A percentile compares a stretch with the other conserved stretches of the same genome.
These are phyloP conservation scores for Mycena maculata DNA, from an alignment of 768 basidiomycete genomes.

Conservation along the genomic window DNA sequence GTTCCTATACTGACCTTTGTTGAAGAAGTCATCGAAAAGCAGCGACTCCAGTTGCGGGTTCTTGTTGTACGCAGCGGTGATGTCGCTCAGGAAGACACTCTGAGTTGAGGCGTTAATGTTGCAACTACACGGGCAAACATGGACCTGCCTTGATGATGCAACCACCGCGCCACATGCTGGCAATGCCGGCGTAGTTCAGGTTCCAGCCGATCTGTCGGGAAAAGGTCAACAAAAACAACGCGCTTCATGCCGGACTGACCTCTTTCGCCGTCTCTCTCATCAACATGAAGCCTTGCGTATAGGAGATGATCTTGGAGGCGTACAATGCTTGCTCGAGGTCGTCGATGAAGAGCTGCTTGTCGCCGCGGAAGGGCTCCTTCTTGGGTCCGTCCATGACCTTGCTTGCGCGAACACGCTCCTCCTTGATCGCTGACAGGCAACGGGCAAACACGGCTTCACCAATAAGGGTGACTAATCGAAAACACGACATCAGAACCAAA, in stretches of 20 bases:
- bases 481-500: conserved; percentile 13
- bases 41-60: conserved; percentile 87
- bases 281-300: conserved; percentile 99
- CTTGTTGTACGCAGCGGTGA: conserved; percentile 91
- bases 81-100: conserved; percentile 96
- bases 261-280: conserved; percentile 99
- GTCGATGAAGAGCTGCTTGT: conserved; percentile 99
- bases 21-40: conserved; percentile 97
- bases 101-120: conserved; percentile 35
- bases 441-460: conserved; percentile 99
- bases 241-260: conserved; percentile 49
- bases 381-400: conserved; percentile 91
- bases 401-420: conserved; percentile 93
- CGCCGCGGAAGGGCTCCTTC: conserved; percentile 93
- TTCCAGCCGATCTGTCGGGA: conserved; percentile 80
- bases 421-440: conserved; percentile 96
- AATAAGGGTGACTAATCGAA: conserved; percentile 87
- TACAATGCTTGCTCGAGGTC: conserved; percentile 99
- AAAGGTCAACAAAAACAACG: not conserved
- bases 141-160: conserved; percentile 92
- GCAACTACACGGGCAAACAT: not conserved
- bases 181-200: conserved; percentile 97
- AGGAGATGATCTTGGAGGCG: conserved; percentile 99
- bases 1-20: conserved; percentile 68
- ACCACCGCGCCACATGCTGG: conserved; percentile 99